Conservation (phyloP, 73 alveolate species). For the Halteria grandinella region DNA sequence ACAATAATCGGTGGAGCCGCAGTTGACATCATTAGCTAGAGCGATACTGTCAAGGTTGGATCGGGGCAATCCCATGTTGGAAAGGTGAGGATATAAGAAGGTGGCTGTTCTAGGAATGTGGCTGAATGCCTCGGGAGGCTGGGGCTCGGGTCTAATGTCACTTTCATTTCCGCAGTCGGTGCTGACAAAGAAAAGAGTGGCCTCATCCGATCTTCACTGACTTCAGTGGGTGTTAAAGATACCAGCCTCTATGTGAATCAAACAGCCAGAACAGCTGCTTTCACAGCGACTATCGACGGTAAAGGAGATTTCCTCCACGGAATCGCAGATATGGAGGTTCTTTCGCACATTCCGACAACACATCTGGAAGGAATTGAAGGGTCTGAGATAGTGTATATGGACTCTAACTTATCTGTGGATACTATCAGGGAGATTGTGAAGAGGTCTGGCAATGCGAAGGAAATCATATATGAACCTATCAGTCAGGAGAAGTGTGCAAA, state of each 20-base stretch:
- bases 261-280: constrained; percentile 44
- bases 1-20: constrained; percentile 57
- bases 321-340: constrained; percentile 54
- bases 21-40: constrained; percentile 11
- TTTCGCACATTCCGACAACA: neutral
- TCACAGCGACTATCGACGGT: constrained; percentile 21
- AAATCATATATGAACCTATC: constrained; percentile 43
- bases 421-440: neutral
- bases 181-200: constrained; percentile 21
- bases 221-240: neutral
- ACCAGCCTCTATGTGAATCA: neutral
- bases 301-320: constrained; percentile 55
- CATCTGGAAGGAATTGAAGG: constrained; percentile 3
- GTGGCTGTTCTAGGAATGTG: constrained; percentile 57
- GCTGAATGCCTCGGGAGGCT: constrained; percentile 41
- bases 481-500: constrained; percentile 14
- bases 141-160: neutral
- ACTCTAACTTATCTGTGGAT: constrained; percentile 27
- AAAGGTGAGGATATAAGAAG: constrained; percentile 10
- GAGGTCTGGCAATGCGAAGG: neutral
- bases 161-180: constrained; percentile 44
- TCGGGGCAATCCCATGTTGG: constrained; percentile 48
- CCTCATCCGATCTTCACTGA: neutral
- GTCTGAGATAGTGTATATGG: constrained; percentile 4
- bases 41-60: neutral